These are phyloP conservation scores for Kluyveromyces wickerhamii DNA, from an alignment of 805 yeast species.

Conservation along the genomic window DNA sequence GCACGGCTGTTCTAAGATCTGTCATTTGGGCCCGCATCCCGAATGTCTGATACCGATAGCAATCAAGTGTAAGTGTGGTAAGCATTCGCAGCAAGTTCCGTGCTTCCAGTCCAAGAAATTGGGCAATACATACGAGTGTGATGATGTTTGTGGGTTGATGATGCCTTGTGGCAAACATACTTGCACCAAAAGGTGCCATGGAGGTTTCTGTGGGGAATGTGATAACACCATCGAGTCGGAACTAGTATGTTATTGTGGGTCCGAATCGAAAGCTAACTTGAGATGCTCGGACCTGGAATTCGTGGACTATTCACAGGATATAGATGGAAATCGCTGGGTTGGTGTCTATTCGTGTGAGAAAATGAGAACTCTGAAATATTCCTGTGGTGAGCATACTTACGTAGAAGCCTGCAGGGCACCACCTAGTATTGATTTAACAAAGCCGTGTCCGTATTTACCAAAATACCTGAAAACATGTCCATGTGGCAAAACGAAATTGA, in stretches of 20 bases:
- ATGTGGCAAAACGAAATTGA: slow-evolving; percentile 61
- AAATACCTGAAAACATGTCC: slow-evolving; percentile 55
- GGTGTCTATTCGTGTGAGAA: slow-evolving; percentile 46
- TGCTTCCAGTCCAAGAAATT: slow-evolving; percentile 55
- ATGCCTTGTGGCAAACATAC: slow-evolving; percentile 67
- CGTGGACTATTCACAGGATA: slow-evolving; percentile 32
- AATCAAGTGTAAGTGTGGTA: slow-evolving; percentile 70
- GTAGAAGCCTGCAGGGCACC: slow-evolving; percentile 35
- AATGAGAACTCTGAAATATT: slow-evolving; percentile 39
- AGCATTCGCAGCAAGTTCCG: slow-evolving; percentile 60
- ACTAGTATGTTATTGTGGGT: slow-evolving; percentile 72
- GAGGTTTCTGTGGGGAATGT: slow-evolving; percentile 80
- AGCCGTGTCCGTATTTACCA: slow-evolving; percentile 59
- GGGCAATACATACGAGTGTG: slow-evolving; percentile 52
- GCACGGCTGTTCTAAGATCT: slow-evolving; percentile 65
- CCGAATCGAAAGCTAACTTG: slow-evolving; percentile 33
- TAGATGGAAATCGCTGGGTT: slow-evolving; percentile 34
- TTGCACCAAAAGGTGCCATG: slow-evolving; percentile 60
- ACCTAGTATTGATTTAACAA: slow-evolving; percentile 20
- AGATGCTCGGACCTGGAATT: slow-evolving; percentile 37
- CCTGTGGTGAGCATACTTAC: slow-evolving; percentile 61
- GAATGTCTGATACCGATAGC: slow-evolving; percentile 68
- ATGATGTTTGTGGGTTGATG: slow-evolving; percentile 46
- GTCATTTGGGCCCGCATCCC: slow-evolving; percentile 90
- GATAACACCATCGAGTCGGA: slow-evolving; percentile 32